Evolutionary conservation across 371 early-diverging fungal species (phyloP).

Genomic region (Mortierella sp.): DNA sequence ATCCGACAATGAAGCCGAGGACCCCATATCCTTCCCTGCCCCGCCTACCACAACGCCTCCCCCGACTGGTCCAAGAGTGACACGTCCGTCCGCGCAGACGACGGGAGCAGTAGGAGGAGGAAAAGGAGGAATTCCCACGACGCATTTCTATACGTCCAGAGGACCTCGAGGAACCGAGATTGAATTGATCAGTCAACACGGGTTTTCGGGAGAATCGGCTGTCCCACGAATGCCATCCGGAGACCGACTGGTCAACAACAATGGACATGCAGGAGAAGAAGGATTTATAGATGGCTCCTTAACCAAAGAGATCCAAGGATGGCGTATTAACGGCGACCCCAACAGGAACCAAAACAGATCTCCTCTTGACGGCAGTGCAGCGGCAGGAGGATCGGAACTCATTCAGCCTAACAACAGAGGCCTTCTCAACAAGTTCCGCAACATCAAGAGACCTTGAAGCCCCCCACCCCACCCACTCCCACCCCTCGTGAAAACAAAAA

Average conservation of each 20-base stretch:
- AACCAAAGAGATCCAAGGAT: slow-evolving; percentile 7
- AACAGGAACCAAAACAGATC: slow-evolving; percentile 6
- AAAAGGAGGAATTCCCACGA: slow-evolving; percentile 31
- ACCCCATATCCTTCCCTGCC: too few species aligned
- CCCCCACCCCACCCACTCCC: too few species aligned
- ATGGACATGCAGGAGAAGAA: too few species aligned
- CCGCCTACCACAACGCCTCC: too few species aligned
- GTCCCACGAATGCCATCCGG: slow-evolving; percentile 4
- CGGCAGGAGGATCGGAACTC: too few species aligned
- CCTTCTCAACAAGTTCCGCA: slow-evolving; percentile 22
- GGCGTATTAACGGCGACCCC: background rate
- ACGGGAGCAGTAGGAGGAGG: background rate
- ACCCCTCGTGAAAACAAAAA: too few species aligned
- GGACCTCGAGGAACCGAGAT: slow-evolving; percentile 32
- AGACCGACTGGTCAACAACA: too few species aligned
- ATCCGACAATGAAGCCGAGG: too few species aligned
- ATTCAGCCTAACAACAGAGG: slow-evolving; percentile 2
- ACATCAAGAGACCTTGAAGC: slow-evolving; percentile 20
- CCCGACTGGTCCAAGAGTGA: background rate
- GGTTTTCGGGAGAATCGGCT: slow-evolving; percentile 15
- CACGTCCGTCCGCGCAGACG: background rate
- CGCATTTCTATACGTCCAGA: slow-evolving; percentile 29
- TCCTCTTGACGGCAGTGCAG: too few species aligned
- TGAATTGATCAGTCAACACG: slow-evolving; percentile 43
- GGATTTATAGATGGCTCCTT: background rate